Percentiles rank a stretch among this genome's conserved stretches.
phyloP scores from a whole-genome alignment of 352 stramenopile species.

The Elongisporangium undulatum region DNA sequence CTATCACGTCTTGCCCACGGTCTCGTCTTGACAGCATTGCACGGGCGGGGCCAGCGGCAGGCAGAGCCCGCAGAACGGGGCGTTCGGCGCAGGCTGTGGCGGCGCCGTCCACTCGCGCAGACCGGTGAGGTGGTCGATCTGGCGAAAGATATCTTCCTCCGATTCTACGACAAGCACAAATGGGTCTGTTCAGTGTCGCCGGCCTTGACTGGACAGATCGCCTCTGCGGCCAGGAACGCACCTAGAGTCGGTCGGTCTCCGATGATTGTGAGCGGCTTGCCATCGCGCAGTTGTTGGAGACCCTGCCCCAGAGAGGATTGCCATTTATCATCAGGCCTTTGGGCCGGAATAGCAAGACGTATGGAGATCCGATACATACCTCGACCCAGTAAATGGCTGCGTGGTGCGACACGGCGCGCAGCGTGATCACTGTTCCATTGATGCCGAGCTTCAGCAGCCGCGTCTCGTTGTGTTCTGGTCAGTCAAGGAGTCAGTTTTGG shows the following conservation, averaged over 20 bases:
- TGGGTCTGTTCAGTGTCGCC: not conserved
- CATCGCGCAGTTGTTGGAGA: conserved; percentile 42
- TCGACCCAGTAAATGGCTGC: conserved; percentile 69
- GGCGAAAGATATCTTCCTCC: conserved; percentile 68
- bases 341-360: not conserved
- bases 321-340: not conserved
- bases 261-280: conserved; percentile 35
- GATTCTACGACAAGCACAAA: conserved; percentile 31
- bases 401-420: conserved; percentile 62
- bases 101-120: conserved; percentile 40
- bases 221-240: conserved; percentile 6
- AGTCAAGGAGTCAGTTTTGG: conserved; percentile 2
- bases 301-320: conserved; percentile 21
- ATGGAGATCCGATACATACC: conserved; percentile 14
- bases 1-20: not conserved
- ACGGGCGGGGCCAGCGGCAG: conserved; percentile 3
- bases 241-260: conserved; percentile 41
- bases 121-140: conserved; percentile 62
- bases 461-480: conserved; percentile 23
- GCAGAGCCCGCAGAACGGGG: conserved; percentile 32
- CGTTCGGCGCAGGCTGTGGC: conserved; percentile 24
- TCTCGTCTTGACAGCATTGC: not conserved
- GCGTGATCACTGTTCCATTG: conserved; percentile 59
- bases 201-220: not conserved
- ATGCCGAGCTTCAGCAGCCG: conserved; percentile 53